Evolutionary conservation across 2,329 filamentous ascomycete species (phyloP), one percentile per base, ranked within the genome.

Genomic region (Rugonectria rugulosa): DNA sequence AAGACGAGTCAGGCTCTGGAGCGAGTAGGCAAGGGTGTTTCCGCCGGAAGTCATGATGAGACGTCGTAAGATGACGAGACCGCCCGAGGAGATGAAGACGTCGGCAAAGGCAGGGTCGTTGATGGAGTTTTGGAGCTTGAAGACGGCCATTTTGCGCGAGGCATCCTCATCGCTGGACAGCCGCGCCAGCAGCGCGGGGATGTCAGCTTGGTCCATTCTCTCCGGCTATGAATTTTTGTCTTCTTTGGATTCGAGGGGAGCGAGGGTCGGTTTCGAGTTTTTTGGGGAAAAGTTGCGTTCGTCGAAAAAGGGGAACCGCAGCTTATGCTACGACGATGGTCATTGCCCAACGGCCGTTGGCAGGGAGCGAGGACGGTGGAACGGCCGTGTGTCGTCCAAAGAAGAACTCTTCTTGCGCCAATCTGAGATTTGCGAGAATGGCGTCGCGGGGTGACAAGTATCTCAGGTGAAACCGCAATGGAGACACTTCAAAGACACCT

Each of bases 81-180:
- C 95, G 53, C 92, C 92, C 44, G 92, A 90, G 46, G 89, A 87
- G 59, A 98, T 96, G 78, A 99, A 99, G 66, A 96, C 88, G 73
- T 98, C 95, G 68, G 95, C 95, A 73, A 98, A 98, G 45, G 92
- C 90, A 21, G 94, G 94, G 76, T 99, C 95, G 72, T 93, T 94
- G 75, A 99, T 97, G 60, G 91, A 92, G 61, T 86, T 89, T 76
- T 99, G 95, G 63, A 99, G 86, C 79, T 97, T 97, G 84, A 99
- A 99, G 58, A 96, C 95, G 57, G 95, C 95, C 91, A 98, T 97
- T 76, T 99, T 99, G 70, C 93, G 91, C 65, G 91, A 88, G 53
- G 91, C 93, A 81, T 99, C 95, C 76, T 97, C 86, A 66, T 88
- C 84, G 75, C 85, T 88, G 34, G 83, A 79, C 58, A 88, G 78